Percentiles rank a stretch among this genome's conserved stretches.
These are phyloP conservation scores for sorghum (Sorghum bicolor) DNA, from an alignment of 176 grass and related monocot species.

Conservation along the genomic window Sorghum_bicolor_NCBIv3 NC_012875.2:56460001-56460500, in stretches of 20 bases:
- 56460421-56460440: conserved; percentile 12
- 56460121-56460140: conserved; percentile 45
- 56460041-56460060: neutral
- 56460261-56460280: conserved; percentile 82
- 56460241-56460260: conserved; percentile 72
- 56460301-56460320: conserved; percentile 77
- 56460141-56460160: conserved; percentile 48
- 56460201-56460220: conserved; percentile 81
- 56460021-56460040: neutral
- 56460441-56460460: conserved; percentile 7
- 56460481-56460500: conserved; percentile 51
- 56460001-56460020: neutral
- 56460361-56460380: conserved; percentile 84
- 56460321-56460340: conserved; percentile 84
- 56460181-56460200: conserved; percentile 69
- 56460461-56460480: conserved; percentile 55
- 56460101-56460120: conserved; percentile 62
- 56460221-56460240: conserved; percentile 81
- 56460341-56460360: conserved; percentile 79
- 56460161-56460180: conserved; percentile 52
- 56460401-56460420: conserved; percentile 53
- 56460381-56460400: conserved; percentile 65
- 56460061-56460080: neutral
- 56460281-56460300: conserved; percentile 52
- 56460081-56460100: neutral